A percentile compares a stretch with the other conserved stretches of the same genome.
Evolutionary conservation across 768 basidiomycete species (phyloP).

Genomic region (Suillus americanus): DNA sequence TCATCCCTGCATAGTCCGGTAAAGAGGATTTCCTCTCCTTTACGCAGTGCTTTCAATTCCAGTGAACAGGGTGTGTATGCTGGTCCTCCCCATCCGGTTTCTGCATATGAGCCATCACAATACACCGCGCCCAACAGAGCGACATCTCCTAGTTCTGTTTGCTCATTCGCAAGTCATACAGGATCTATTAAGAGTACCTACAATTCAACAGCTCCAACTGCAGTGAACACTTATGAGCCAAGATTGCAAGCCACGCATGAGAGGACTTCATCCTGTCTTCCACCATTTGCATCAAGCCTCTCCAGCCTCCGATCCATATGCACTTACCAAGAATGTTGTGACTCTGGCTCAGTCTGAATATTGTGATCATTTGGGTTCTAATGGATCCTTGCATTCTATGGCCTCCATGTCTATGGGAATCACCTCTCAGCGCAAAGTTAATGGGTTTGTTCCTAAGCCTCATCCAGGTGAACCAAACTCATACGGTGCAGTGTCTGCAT

Average conservation of each 20-base stretch:
- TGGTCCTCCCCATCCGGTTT: neutral
- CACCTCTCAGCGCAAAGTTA: slow-evolving; percentile 24
- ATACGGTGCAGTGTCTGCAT: slow-evolving; percentile 16
- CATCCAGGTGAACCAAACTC: slow-evolving; percentile 19
- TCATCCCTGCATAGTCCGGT: slow-evolving; percentile 14
- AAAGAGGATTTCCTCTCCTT: slow-evolving; percentile 15
- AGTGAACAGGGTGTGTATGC: slow-evolving; percentile 2
- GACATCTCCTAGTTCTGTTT: slow-evolving; percentile 25
- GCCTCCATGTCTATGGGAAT: slow-evolving; percentile 19
- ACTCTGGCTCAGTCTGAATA: slow-evolving; percentile 17
- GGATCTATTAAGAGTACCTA: slow-evolving; percentile 10
- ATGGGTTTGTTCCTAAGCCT: slow-evolving; percentile 23
- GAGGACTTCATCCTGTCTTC: slow-evolving; percentile 32
- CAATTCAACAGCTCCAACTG: neutral
- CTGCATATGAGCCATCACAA: slow-evolving; percentile 4
- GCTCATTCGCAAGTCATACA: slow-evolving; percentile 18
- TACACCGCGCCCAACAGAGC: slow-evolving; percentile 17
- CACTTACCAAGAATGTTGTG: slow-evolving; percentile 28
- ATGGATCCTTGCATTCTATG: slow-evolving; percentile 41
- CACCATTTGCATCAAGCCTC: slow-evolving; percentile 18
- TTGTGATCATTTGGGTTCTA: slow-evolving; percentile 46
- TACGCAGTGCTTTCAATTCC: slow-evolving; percentile 10
- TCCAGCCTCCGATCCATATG: slow-evolving; percentile 36
- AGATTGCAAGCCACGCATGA: slow-evolving; percentile 19
- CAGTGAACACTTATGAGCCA: slow-evolving; percentile 18